Evolutionary conservation across 805 yeast species (phyloP), one percentile per base, ranked within the genome.

Genomic region (Candida krabiensis): DNA sequence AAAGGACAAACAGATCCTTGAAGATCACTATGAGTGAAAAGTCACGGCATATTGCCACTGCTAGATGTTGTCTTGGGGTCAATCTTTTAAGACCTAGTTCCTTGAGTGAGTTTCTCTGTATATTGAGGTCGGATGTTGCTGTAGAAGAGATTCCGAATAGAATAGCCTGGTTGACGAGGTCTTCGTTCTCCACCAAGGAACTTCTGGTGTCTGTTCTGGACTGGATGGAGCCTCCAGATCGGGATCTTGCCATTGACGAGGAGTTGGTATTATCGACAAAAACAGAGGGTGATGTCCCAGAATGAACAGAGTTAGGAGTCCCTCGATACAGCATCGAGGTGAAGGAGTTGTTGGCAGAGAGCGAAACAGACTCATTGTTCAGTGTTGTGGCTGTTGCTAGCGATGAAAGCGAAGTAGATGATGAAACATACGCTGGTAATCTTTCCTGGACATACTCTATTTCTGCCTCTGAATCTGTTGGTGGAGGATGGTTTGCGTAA

Each of bases 41-140:
- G 50, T 87, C 93, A 33, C 95, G 69, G 48, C 91, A 83, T n/a
- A 80, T 61, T 0, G 93, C 89, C 43, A 87, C 69, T 4, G 83
- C 71, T 42, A 85, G 71, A 56, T 86, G 93, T 51, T 86, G 89
- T 44, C 79, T 72, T 2, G 93, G 86, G 42, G 82, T 82, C 44
- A 87, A 65, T 47, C 86, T 77, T 47, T 77, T 79, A 40, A 87
- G 67, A 0, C 95, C 91, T 16, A 86, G 59, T 21, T 71, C 67
- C 55, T 85, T 84, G 32, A 79, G 54, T 9, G 60, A 54, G 28
- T 58, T 53, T 36, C 58, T 47, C 35, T 63, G 61, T 14, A 30
- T 23, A 24, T 53, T 51, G 21, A 58, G 38, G 25, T 56, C 57
- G 17, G 50, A 48, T 11, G 54, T 52, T 9, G 63, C 59, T 2